A percentile compares a stretch with the other conserved stretches of the same genome.
Evolutionary conservation across 2,329 filamentous ascomycete genomes (phyloP).

Genomic region (Penicillium oxalicum): DNA sequence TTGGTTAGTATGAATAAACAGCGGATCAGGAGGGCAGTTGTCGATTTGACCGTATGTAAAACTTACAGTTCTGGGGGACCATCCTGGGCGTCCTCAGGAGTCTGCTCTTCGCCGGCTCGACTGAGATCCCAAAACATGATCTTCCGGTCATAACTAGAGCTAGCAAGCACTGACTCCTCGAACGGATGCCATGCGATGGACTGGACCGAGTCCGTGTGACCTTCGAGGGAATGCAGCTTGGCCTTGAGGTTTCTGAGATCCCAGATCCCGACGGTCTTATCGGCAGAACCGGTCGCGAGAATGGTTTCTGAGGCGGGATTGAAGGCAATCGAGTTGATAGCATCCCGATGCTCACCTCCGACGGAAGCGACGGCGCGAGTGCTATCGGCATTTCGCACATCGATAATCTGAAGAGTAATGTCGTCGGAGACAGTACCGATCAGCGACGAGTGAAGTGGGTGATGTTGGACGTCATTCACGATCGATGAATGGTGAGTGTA

Average conservation of each 20-base stretch:
- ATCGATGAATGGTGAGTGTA: slow-evolving; percentile 86
- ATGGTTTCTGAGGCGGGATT: slow-evolving; percentile 87
- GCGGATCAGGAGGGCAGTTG: neutral
- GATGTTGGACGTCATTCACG: slow-evolving; percentile 96
- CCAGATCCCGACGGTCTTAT: slow-evolving; percentile 94
- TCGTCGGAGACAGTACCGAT: slow-evolving; percentile 95
- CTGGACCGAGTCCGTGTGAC: slow-evolving; percentile 83
- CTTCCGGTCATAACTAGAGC: slow-evolving; percentile 84
- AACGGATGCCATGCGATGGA: slow-evolving; percentile 92
- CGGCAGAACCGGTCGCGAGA: slow-evolving; percentile 86
- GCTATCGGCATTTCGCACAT: slow-evolving; percentile 65
- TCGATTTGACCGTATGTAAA: neutral
- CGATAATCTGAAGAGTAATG: slow-evolving; percentile 83
- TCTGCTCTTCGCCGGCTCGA: slow-evolving; percentile 86
- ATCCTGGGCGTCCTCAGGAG: slow-evolving; percentile 89
- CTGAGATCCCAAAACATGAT: slow-evolving; percentile 97
- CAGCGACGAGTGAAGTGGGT: slow-evolving; percentile 75
- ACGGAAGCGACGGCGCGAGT: slow-evolving; percentile 64
- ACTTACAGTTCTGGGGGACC: slow-evolving; percentile 88
- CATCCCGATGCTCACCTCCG: slow-evolving; percentile 73
- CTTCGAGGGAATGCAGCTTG: slow-evolving; percentile 83
- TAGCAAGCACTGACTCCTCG: slow-evolving; percentile 81
- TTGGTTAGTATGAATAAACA: neutral
- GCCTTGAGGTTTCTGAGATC: slow-evolving; percentile 85
- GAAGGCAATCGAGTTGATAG: slow-evolving; percentile 93